These are phyloP conservation scores for Suhomyces kilbournensis DNA, from an alignment of 805 yeast genomes.

Conservation along the genomic window DNA sequence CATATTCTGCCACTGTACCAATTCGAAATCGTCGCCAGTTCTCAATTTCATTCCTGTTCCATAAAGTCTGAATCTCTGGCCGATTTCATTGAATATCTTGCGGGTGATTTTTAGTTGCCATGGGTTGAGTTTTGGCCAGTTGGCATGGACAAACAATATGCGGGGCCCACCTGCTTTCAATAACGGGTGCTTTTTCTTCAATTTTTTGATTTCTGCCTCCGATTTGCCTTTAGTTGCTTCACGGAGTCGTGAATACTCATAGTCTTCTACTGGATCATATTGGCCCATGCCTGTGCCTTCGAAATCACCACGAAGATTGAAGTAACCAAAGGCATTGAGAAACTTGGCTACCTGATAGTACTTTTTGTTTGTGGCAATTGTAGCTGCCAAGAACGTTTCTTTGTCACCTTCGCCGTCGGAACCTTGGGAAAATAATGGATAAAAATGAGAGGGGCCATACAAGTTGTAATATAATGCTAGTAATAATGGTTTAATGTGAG, in stretches of 20 bases:
- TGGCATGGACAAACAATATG: conserved; percentile 59
- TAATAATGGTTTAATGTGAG: conserved; percentile 36
- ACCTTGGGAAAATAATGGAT: conserved; percentile 44
- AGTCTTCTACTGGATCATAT: conserved; percentile 65
- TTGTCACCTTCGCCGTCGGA: conserved; percentile 77
- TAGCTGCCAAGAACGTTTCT: conserved; percentile 73
- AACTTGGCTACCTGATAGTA: conserved; percentile 55
- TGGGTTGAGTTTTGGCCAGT: conserved; percentile 66
- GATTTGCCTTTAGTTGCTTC: not conserved
- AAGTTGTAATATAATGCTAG: conserved; percentile 41
- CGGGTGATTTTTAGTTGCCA: conserved; percentile 46
- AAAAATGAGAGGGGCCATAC: conserved; percentile 41
- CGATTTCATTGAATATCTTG: conserved; percentile 39
- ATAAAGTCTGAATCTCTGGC: conserved; percentile 52
- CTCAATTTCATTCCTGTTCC: conserved; percentile 54
- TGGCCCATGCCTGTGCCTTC: conserved; percentile 80
- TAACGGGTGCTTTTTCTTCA: conserved; percentile 7
- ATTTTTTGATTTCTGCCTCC: conserved; percentile 7
- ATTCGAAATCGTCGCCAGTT: conserved; percentile 57
- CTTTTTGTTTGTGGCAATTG: conserved; percentile 45
- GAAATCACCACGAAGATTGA: conserved; percentile 35
- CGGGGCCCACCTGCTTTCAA: conserved; percentile 19
- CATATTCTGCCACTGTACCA: conserved; percentile 60
- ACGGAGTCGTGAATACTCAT: conserved; percentile 11
- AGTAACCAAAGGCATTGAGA: conserved; percentile 52